Percentiles rank a stretch among this genome's conserved stretches.
phyloP scores from a whole-genome alignment of 768 basidiomycete species.

The Crassisporium funariophilum region DNA sequence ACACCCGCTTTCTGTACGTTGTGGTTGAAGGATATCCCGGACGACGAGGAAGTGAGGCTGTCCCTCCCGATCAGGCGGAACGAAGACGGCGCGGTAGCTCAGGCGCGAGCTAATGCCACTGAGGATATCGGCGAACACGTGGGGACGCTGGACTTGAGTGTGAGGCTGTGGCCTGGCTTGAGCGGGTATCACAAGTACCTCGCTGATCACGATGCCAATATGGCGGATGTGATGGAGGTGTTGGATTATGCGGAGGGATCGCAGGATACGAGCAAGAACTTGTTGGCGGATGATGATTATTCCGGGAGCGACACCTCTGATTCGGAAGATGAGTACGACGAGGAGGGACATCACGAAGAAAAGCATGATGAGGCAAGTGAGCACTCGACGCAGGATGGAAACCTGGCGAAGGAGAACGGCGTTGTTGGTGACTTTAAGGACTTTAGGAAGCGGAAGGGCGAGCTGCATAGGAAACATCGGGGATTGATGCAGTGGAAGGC shows the following conservation, averaged over 20 bases:
- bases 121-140: conserved; percentile 24
- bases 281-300: conserved; percentile 23
- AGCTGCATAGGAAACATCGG: conserved; percentile 54
- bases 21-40: conserved; percentile 47
- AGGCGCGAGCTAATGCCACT: conserved; percentile 29
- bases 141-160: conserved; percentile 35
- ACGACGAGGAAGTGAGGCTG: conserved; percentile 32
- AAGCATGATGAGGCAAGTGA: conserved; percentile 6
- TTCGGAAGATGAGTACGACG: conserved; percentile 16
- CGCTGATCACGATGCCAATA: conserved; percentile 35
- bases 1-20: conserved; percentile 39
- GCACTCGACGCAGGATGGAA: conserved; percentile 3
- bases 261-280: conserved; percentile 27
- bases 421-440: conserved; percentile 37
- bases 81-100: conserved; percentile 18
- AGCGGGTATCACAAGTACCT: conserved; percentile 43
- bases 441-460: conserved; percentile 44
- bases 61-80: conserved; percentile 31
- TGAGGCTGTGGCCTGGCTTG: conserved; percentile 43
- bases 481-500: conserved; percentile 66
- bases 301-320: conserved; percentile 12
- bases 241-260: conserved; percentile 43
- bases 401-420: conserved; percentile 19
- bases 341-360: conserved; percentile 14
- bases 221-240: conserved; percentile 44